Evolutionary conservation across 2,329 filamentous ascomycete species (phyloP), one percentile per base, ranked within the genome.

Genomic region (Paramyrothecium roridum): DNA sequence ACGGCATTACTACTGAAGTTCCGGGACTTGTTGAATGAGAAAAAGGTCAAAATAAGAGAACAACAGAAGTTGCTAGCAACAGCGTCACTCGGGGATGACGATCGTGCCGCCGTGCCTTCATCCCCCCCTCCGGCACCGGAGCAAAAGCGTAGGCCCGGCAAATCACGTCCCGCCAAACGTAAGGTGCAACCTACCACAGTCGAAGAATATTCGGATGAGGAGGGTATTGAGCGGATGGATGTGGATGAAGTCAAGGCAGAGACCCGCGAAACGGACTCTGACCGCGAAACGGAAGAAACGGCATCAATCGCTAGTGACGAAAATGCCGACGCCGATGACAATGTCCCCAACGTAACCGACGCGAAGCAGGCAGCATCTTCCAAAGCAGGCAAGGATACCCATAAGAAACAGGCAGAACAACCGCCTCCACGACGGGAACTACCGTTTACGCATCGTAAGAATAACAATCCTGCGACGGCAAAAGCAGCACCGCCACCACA

Each of bases 41-140:
- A 93, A 75, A 93, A 93, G 70, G 76, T 87, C 52, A 92, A 90
- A 71, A 92, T 93, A 51, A 76, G 89, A 47, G 83, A 91, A 63
- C 88, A 91, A 70, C 85, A 89, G 63, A 80, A 82, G 43, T 71
- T 89, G 20, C 71, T 91, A 22, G 69, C 74, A 3, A 61, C 73
- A 2, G 76, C 76, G 3, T 77, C 80, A 53, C 67, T 78, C 37
- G 73, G 77, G 54, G 54, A 48, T 34, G 37, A 43, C 13, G 37
- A 19, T 33, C 37, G 37, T 34, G 45, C 4, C n/a, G 26, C 21
- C 48, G 43, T 22, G 23, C 46, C 46, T 65, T 50, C 54, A 52
- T 52, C 49, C 7, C 53, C 49, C 40, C 40, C 53, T 19, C 43
- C 56, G 21, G 34, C 61, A 59, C 48, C 46, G 22, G 40, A 60